These are phyloP conservation scores for Mortierella alpina DNA, from an alignment of 192 early-diverging fungal species.

Conservation along the genomic window DNA sequence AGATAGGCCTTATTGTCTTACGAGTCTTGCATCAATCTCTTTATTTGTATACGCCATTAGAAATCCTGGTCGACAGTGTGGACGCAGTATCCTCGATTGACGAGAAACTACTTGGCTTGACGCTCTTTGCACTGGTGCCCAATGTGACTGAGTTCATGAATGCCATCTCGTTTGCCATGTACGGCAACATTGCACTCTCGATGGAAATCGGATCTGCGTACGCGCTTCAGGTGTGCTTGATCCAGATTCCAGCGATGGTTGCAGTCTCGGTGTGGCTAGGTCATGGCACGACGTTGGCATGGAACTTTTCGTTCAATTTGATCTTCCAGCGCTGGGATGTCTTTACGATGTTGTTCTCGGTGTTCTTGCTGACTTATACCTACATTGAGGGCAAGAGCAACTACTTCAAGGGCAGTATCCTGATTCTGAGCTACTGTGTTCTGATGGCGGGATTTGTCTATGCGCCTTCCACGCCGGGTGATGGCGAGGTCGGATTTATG, in stretches of 20 bases:
- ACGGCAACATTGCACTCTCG: constrained; percentile 84
- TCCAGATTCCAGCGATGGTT: constrained; percentile 96
- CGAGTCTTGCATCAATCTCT: background rate
- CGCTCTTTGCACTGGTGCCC: constrained; percentile 95
- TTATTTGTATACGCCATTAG: constrained; percentile 32
- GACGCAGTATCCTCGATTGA: constrained; percentile 79
- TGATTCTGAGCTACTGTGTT: constrained; percentile 87
- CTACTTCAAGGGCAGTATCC: constrained; percentile 95
- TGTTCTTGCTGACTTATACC: constrained; percentile 88
- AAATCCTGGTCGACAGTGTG: constrained; percentile 90
- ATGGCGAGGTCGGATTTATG: constrained; percentile 17
- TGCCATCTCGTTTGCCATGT: constrained; percentile 93
- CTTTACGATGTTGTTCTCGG: constrained; percentile 59
- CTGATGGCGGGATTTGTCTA: constrained; percentile 85
- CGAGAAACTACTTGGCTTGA: constrained; percentile 93
- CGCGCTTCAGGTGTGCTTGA: constrained; percentile 91
- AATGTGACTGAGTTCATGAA: constrained; percentile 95
- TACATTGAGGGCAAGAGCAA: constrained; percentile 96
- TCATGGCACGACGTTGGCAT: constrained; percentile 9
- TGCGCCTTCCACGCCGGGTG: constrained; percentile 57
- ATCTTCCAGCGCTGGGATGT: constrained; percentile 59
- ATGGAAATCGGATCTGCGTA: constrained; percentile 98
- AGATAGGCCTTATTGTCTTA: background rate
- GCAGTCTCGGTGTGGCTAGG: constrained; percentile 79
- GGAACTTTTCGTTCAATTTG: constrained; percentile 52